These are phyloP conservation scores for Ceratocystis destructans DNA, from an alignment of 2,329 filamentous ascomycete genomes.

Conservation along the genomic window DNA sequence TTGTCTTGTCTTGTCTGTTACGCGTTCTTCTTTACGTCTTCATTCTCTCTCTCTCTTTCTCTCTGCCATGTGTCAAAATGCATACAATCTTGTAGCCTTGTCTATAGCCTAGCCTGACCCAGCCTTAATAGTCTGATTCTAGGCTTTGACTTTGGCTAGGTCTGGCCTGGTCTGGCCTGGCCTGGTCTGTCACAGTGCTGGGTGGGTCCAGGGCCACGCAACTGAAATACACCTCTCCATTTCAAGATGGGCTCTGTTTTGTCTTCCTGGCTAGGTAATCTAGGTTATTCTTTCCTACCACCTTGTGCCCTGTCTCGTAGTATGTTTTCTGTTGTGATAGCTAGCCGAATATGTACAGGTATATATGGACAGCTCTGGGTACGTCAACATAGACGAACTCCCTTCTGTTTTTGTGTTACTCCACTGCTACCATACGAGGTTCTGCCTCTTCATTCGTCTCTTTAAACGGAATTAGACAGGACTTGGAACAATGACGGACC, in stretches of 20 bases:
- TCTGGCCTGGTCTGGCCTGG: too few relatives aligned
- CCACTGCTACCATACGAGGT: too few relatives aligned
- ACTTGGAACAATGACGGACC: neutral
- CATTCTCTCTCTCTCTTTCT: too few relatives aligned
- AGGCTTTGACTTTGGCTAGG: too few relatives aligned
- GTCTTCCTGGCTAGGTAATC: neutral
- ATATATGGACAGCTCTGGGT: neutral
- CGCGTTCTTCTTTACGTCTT: neutral
- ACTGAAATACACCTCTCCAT: neutral
- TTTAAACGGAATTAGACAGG: neutral
- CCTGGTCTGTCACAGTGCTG: too few relatives aligned
- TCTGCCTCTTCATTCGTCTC: neutral
- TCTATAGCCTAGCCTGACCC: neutral
- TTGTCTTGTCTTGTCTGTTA: neutral
- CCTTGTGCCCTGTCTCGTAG: neutral
- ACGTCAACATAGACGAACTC: too few relatives aligned
- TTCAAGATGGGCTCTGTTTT: neutral
- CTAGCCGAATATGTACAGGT: neutral
- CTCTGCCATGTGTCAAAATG: too few relatives aligned
- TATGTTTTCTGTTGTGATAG: neutral
- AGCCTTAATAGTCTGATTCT: too few relatives aligned
- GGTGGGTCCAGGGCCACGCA: too few relatives aligned
- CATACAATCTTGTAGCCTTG: too few relatives aligned
- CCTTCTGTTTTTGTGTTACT: too few relatives aligned
- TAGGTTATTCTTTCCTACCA: neutral